Conservation (phyloP, 2,329 filamentous ascomycete genomes). For the Pseudonectria foliicola region DNA sequence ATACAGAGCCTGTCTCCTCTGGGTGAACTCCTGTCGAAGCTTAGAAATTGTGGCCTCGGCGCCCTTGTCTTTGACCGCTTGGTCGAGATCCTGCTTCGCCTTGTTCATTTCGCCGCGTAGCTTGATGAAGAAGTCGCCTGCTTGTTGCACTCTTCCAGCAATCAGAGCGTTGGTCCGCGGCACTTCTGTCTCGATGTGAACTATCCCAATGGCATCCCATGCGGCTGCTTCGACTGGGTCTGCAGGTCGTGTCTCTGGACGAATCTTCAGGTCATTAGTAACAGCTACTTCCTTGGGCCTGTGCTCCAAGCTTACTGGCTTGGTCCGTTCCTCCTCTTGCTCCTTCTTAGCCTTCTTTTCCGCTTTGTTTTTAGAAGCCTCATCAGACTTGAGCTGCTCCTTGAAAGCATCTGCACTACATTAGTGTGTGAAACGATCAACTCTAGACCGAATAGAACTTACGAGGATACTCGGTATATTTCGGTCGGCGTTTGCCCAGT, state of each 20-base stretch:
- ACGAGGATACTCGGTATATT: conserved; percentile 41
- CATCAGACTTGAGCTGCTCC: conserved; percentile 39
- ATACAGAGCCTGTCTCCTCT: conserved; percentile 42
- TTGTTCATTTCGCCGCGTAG: conserved; percentile 42
- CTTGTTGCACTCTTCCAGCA: conserved; percentile 42
- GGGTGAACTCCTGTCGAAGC: conserved; percentile 34
- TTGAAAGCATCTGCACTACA: conserved; percentile 32
- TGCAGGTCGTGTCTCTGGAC: conserved; percentile 35
- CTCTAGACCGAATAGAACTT: conserved; percentile 7
- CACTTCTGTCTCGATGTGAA: conserved; percentile 38
- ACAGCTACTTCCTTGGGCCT: neutral
- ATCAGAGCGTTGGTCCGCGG: conserved; percentile 32
- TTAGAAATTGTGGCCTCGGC: conserved; percentile 28
- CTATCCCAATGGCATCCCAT: conserved; percentile 47
- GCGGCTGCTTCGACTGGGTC: conserved; percentile 40
- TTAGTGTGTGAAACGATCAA: conserved; percentile 2
- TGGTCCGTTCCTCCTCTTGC: conserved; percentile 32
- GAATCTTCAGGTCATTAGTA: conserved; percentile 24
- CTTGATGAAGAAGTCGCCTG: conserved; percentile 43
- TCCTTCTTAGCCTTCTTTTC: conserved; percentile 39
- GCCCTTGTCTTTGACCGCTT: conserved; percentile 36
- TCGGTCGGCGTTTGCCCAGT: conserved; percentile 36
- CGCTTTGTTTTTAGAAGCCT: conserved; percentile 38
- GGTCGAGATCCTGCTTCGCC: conserved; percentile 37
- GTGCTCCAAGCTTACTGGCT: conserved; percentile 26